Percentiles rank a stretch among this genome's conserved stretches.
These are phyloP conservation scores for Talaromyces proteolyticus DNA, from an alignment of 495 filamentous ascomycete species.

Conservation along the genomic window DNA sequence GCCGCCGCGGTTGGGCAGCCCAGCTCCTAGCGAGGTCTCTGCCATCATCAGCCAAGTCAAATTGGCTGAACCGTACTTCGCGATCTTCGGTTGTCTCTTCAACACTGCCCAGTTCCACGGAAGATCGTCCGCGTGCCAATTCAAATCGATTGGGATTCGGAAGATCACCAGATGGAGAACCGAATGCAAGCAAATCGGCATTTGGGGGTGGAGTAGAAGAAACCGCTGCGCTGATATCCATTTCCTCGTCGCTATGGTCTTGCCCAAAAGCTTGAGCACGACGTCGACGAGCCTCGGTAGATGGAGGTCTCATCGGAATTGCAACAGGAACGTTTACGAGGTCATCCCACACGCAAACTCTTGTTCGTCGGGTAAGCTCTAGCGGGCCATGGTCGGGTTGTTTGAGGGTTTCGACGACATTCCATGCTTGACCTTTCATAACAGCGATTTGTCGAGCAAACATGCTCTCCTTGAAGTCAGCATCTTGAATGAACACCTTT, in stretches of 20 bases:
- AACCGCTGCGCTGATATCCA: constrained; percentile 80
- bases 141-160: constrained; percentile 86
- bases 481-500: constrained; percentile 79
- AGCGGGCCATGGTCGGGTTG: constrained; percentile 86
- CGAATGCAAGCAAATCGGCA: constrained; percentile 70
- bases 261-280: constrained; percentile 39
- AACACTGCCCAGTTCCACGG: constrained; percentile 31
- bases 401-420: constrained; percentile 96
- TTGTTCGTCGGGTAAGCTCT: constrained; percentile 81
- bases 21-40: constrained; percentile 33
- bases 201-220: constrained; percentile 50
- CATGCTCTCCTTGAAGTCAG: constrained; percentile 97
- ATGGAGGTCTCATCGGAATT: constrained; percentile 78
- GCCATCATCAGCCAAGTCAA: constrained; percentile 15
- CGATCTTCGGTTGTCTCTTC: constrained; percentile 30
- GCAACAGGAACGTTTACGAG: constrained; percentile 92
- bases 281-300: constrained; percentile 65
- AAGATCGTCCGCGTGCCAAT: constrained; percentile 51
- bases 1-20: constrained; percentile 29
- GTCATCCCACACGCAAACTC: constrained; percentile 98
- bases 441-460: constrained; percentile 94
- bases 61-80: constrained; percentile 21
- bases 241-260: constrained; percentile 65
- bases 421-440: constrained; percentile 99
- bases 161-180: constrained; percentile 57